Evolutionary conservation across 495 filamentous ascomycete genomes (phyloP), one percentile per base, ranked within the genome.

Genomic region (Saxophila tyrrhenica): DNA sequence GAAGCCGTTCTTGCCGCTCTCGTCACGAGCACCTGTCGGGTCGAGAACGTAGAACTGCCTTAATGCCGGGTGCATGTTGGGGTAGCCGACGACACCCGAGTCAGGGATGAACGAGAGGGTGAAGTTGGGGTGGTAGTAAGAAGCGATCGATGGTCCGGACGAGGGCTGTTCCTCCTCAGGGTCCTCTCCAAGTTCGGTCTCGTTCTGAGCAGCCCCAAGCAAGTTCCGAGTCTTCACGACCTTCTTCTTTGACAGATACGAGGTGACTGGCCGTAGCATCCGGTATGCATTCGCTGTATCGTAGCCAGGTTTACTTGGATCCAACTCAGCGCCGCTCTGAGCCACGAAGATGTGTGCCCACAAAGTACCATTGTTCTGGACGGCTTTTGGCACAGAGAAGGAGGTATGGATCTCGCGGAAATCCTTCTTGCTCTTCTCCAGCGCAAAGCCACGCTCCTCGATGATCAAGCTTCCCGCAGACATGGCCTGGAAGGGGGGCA

Each of bases 91-190:
- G 3, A 79, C 70, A 3, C 88, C 90, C 44, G 81, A 75, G 61
- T 94, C 86, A 16, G 88, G 87, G 50, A 98, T 83, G 53, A 97
- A 74, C 15, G 89, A 85, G 39, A 98, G 70, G 24, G 89, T 94
- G 58, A 94, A 83, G 67, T 98, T 98, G 5, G 91, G 86, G 70
- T 98, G 94, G 65, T 96, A 98, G 69, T 91, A 95, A 35, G 83
- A 91, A 29, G 76, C 80, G 50, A 89, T 79, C 17, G 79, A 77
- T 16, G 86, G 85, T 0, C 81, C 82, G 2, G 73, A 71, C 13
- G 75, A 9, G 1, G 42, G 22, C 15, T 42, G 71, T 17, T 70
- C 71, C 39, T 71, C 72, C 17, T 76, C 73, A 57, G 73, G 67
- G 51, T 76, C 74, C 19, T 68, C 74, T n/a, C 56, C 56, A 29